phyloP scores from a whole-genome alignment of 2,329 filamentous ascomycete genomes.

The Phialophora verrucosa region DNA sequence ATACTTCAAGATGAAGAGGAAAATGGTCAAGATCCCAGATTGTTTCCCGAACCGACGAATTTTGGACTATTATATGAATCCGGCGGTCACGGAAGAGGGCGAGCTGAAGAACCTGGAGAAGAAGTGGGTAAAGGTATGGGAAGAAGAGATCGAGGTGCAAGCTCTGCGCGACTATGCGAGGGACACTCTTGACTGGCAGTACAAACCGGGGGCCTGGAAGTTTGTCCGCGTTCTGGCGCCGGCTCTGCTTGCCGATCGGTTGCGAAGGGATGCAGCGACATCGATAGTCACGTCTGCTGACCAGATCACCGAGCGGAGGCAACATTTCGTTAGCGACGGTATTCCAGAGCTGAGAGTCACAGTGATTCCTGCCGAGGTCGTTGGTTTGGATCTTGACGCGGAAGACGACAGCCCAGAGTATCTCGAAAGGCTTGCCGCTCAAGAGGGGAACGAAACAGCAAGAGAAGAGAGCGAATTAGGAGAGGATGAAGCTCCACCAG shows the following conservation, averaged over 20 bases:
- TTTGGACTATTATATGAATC: conserved; percentile 84
- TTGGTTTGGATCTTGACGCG: conserved; percentile 74
- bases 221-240: conserved; percentile 81
- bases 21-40: conserved; percentile 74
- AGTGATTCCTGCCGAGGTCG: conserved; percentile 76
- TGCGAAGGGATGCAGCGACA: conserved; percentile 44
- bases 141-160: conserved; percentile 64
- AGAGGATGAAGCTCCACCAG: conserved; percentile 34
- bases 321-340: conserved; percentile 75
- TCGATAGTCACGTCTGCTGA: conserved; percentile 36
- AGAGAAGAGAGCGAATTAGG: conserved; percentile 38
- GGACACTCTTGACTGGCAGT: conserved; percentile 86
- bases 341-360: conserved; percentile 78
- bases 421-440: conserved; percentile 42
- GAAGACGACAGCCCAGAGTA: conserved; percentile 69
- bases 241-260: conserved; percentile 71
- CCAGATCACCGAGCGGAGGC: conserved; percentile 66
- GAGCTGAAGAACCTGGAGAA: conserved; percentile 61
- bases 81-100: conserved; percentile 72
- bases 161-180: conserved; percentile 75
- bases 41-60: conserved; percentile 80
- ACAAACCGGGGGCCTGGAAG: conserved; percentile 77
- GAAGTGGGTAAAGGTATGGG: conserved; percentile 59
- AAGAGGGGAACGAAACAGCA: conserved; percentile 43
- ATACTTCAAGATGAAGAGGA: conserved; percentile 78